A percentile compares a stretch with the other conserved stretches of the same genome.
These are phyloP conservation scores for Alternaria burnsii DNA, from an alignment of 2,329 filamentous ascomycete species.

Conservation along the genomic window DNA sequence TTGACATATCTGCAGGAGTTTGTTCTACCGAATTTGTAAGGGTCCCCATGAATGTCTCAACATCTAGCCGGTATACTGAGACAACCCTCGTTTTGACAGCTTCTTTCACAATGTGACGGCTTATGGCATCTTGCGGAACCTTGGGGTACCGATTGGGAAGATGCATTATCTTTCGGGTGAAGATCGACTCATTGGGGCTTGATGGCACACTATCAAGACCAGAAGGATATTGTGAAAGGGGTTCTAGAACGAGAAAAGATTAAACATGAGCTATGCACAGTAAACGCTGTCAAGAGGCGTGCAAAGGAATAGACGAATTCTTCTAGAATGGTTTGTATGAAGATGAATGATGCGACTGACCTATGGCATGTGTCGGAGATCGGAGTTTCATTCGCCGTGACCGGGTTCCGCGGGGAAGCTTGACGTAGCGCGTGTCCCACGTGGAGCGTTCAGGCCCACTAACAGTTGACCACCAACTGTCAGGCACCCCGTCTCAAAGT, in stretches of 20 bases:
- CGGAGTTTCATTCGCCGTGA: background rate
- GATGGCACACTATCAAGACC: background rate
- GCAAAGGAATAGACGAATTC: background rate
- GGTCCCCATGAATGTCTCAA: rapidly evolving
- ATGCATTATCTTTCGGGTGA: background rate
- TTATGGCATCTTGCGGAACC: background rate
- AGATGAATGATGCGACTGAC: background rate
- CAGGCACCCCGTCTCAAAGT: background rate
- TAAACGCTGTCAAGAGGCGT: background rate
- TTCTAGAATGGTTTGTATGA: background rate
- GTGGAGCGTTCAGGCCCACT: slow-evolving; percentile 1
- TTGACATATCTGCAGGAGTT: background rate
- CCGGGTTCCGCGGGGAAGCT: slow-evolving; percentile 12
- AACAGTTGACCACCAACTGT: background rate
- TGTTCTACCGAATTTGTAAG: background rate
- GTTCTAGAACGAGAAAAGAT: background rate
- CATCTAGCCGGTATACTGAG: background rate
- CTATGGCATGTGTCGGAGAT: background rate
- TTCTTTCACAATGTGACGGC: background rate
- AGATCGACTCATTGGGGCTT: background rate
- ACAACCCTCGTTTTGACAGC: background rate
- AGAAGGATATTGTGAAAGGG: too few species aligned
- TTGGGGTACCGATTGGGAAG: background rate
- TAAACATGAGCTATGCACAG: background rate
- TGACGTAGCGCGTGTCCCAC: slow-evolving; percentile 7